A percentile compares a stretch with the other conserved stretches of the same genome.
Evolutionary conservation across 2,329 filamentous ascomycete species (phyloP).

Genomic region (Scytalidium sp.): DNA sequence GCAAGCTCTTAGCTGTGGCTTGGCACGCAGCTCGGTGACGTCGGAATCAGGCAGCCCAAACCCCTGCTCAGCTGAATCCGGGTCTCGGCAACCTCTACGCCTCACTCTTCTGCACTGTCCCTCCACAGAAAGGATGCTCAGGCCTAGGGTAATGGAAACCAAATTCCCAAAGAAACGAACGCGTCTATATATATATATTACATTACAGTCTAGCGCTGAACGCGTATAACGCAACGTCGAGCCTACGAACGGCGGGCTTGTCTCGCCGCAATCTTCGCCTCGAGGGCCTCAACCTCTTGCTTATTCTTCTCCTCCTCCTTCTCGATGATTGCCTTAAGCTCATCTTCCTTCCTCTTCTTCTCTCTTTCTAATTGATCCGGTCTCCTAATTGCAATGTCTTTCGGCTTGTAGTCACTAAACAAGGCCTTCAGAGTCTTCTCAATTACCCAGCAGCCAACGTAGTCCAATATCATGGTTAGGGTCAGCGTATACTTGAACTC

Average conservation of each 20-base stretch:
- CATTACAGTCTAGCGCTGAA: not conserved
- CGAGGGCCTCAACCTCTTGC: conserved; percentile 52
- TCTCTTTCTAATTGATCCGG: conserved; percentile 84
- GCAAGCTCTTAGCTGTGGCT: not conserved
- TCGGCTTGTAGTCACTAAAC: conserved; percentile 89
- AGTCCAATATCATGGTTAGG: conserved; percentile 81
- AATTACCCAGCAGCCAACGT: conserved; percentile 79
- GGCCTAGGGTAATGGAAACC: no score
- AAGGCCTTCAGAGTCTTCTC: conserved; percentile 80
- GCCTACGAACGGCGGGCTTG: not conserved
- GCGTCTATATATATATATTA: not conserved
- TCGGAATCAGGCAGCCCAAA: not conserved
- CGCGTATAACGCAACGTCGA: not conserved
- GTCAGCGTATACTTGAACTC: conserved; percentile 92
- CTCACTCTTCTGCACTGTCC: no score
- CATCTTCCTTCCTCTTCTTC: conserved; percentile 61
- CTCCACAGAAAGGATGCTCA: no score
- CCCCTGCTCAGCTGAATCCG: not conserved
- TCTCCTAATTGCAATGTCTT: conserved; percentile 85
- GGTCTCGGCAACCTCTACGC: not conserved
- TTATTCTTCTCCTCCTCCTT: conserved; percentile 51
- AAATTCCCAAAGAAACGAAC: not conserved
- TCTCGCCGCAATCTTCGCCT: conserved; percentile 52
- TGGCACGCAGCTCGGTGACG: not conserved
- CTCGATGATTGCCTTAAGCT: conserved; percentile 45